Evolutionary conservation across 768 basidiomycete species (phyloP), one percentile per base, ranked within the genome.

Genomic region (Pleurotus eryngii): DNA sequence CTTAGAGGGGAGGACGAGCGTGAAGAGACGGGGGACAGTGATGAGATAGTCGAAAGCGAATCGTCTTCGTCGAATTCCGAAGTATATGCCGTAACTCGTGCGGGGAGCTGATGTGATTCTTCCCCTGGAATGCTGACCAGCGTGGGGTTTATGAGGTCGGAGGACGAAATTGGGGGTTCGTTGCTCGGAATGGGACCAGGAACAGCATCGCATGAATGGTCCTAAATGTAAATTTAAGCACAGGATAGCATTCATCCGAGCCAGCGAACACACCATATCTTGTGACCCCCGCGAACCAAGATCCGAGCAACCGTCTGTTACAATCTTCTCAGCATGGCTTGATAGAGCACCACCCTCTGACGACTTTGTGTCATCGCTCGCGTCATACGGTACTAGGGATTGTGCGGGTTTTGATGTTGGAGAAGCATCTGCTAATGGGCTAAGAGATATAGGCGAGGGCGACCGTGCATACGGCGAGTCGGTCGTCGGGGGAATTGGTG

Each of bases 401-500:
- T 35, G 30, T 4, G 30, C 3, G 30, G 30, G 30, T 35, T 3
- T 35, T 35, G 30, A 35, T 35, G 30, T 35, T 9, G 30, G 9
- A 35, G 30, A 9, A 11, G 30, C 11, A 35, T 35, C 3, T 35
- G 30, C 30, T 11, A 11, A 11, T 9, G 30, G 11, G 11, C 30
- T 9, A 35, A 35, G 30, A 9, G 30, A 35, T 35, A 35, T 35
- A 11, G 30, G 30, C 11, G 30, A 11, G 9, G 30, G 30, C 30
- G 30, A 11, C 30, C 30, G 30, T 35, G 9, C 30, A 35, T 35
- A 35, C 11, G 30, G 30, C 9, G 9, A 9, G 30, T 35, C 20
- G 42, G 42, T 7, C 8, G 42, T 17, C 42, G 42, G 42, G 42
- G 42, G 15, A 17, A 65, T 38, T 17, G 70, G 69, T 37, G 59